Conservation (phyloP, 768 basidiomycete species). For the Termitomyces sp. region DNA sequence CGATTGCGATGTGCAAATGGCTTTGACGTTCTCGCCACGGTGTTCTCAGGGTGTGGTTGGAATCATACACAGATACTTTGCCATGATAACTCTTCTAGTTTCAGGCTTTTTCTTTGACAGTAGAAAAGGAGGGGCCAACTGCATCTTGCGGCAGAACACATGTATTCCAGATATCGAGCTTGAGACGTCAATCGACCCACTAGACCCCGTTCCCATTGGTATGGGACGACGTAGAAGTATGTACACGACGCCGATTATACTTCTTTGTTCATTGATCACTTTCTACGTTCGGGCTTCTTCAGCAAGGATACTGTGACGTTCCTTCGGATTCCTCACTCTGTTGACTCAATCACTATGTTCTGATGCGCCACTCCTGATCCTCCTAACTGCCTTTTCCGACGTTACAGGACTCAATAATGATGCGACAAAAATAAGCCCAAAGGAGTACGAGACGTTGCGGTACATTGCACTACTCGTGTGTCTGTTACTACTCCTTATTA, state of each 20-base stretch:
- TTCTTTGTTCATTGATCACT: not conserved
- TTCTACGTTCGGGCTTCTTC: not conserved
- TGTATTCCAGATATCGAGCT: not conserved
- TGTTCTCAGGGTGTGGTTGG: not conserved
- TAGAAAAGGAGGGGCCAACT: not conserved
- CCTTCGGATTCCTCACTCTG: not conserved
- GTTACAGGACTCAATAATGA: not conserved
- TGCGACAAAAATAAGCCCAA: not conserved
- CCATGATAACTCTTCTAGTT: not conserved
- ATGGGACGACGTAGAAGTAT: not conserved
- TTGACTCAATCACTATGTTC: not conserved
- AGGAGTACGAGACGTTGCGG: too few species aligned
- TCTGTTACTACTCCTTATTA: not conserved
- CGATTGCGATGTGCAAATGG: not conserved
- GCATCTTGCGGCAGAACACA: not conserved
- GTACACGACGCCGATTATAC: not conserved
- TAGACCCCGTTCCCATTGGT: not conserved
- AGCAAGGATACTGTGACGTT: not conserved
- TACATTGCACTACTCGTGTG: not conserved
- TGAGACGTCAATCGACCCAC: slow-evolving; percentile 1
- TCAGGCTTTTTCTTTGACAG: not conserved
- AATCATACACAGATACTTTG: not conserved
- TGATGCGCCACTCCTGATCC: not conserved
- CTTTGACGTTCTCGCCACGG: not conserved
- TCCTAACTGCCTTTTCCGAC: not conserved